Evolutionary conservation across 2,329 filamentous ascomycete genomes (phyloP), one percentile per base, ranked within the genome.

Genomic region (Arthrocladium fulminans): DNA sequence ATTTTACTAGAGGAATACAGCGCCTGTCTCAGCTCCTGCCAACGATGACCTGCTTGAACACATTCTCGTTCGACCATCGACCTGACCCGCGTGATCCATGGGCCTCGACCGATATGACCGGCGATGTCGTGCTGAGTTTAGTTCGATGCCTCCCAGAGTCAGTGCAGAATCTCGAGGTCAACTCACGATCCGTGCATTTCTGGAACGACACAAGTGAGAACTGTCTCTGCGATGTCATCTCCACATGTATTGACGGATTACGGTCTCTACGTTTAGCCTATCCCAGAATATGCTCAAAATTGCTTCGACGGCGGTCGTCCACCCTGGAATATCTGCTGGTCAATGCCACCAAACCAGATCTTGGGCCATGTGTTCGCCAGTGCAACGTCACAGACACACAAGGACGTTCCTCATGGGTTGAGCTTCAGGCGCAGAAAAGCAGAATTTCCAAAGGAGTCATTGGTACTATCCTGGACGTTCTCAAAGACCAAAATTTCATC

Each of bases 1-100:
- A 40, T n/a, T n/a, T 24, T 20, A 12, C 15, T 20, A 20, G 20
- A n/a, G 13, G 24, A 15, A 20, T 40, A n/a, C n/a, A 45, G 5
- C 13, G 24, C 3, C 41, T 45, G 8, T 12, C 23, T 4, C 4
- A 12, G 24, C 4, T 32, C n/a, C 41, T 45, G 6, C 41, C 23
- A 4, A 8, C 10, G 8, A 32, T 45, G 41, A 27, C 8, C 23
- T 23, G 17, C 12, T 30, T 45, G 25, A 45, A 13, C 19, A 32
- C 41, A 3, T 32, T 45, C 41, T 45, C 41, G n/a, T 45, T 45
- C 41, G 20, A 45, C n/a, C 41, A 45, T 19, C n/a, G 17, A 9
- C 12, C 15, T 32, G 17, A 32, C 41, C 17, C 17, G 17, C 6
- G n/a, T 27, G 23, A 17, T 43, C 40, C 40, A 7, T 45, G 27